Conservation (phyloP, 805 yeast species). For the Saccharomyces paradoxus region DNA sequence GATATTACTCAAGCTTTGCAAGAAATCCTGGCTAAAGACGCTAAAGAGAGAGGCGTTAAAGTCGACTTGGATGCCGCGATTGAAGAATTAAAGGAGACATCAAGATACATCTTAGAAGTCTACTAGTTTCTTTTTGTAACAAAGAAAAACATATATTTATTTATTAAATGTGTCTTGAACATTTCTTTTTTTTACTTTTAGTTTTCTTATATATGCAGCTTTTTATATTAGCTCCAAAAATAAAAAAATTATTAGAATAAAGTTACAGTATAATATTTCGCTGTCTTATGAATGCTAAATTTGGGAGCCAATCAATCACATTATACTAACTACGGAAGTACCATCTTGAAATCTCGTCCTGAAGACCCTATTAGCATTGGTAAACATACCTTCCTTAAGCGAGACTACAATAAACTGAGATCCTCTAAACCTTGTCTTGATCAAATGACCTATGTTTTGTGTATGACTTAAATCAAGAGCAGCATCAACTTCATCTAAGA, state of each 20-base stretch:
- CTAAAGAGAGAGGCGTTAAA: slow-evolving; percentile 54
- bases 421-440: slow-evolving; percentile 89
- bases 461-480: slow-evolving; percentile 96
- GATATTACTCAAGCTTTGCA: slow-evolving; percentile 85
- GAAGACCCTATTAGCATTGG: slow-evolving; percentile 91
- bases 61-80: slow-evolving; percentile 72
- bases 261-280: not conserved
- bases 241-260: not conserved
- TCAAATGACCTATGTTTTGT: slow-evolving; percentile 92
- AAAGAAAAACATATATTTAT: not conserved
- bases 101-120: slow-evolving; percentile 88
- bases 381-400: slow-evolving; percentile 95
- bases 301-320: slow-evolving; percentile 32
- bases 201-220: not conserved
- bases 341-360: slow-evolving; percentile 95
- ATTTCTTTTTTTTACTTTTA: not conserved
- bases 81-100: slow-evolving; percentile 88
- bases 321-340: slow-evolving; percentile 78
- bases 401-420: slow-evolving; percentile 96
- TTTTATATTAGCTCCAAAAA: not conserved
- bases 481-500: slow-evolving; percentile 96
- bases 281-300: not conserved
- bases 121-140: slow-evolving; percentile 39
- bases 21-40: slow-evolving; percentile 69
- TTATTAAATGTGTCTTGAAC: not conserved